Conservation (phyloP, 2,329 filamentous ascomycete species). For the Ceratocystis papillata region DNA sequence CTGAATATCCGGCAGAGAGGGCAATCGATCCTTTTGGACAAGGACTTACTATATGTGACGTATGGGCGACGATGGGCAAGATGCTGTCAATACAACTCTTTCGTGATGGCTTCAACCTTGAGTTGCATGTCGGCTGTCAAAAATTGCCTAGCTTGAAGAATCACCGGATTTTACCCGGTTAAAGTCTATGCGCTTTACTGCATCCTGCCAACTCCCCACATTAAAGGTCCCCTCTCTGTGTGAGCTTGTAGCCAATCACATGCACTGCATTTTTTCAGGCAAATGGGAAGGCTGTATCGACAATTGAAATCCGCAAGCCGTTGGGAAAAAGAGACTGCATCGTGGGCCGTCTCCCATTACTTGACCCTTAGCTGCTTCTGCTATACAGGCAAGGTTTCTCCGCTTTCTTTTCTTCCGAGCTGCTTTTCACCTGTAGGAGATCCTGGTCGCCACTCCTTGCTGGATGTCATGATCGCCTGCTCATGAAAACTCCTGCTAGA, state of each 20-base stretch:
- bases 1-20: too few species aligned
- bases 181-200: neutral
- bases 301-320: neutral
- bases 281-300: constrained; percentile 9
- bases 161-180: constrained; percentile 7
- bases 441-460: neutral
- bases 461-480: constrained; percentile 28
- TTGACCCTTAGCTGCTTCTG: neutral
- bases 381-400: neutral
- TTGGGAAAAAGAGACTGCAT: neutral
- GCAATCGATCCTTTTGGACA: neutral
- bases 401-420: neutral
- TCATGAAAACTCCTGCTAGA: constrained; percentile 51
- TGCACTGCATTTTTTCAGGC: neutral
- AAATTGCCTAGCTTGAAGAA: constrained; percentile 9
- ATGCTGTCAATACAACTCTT: neutral
- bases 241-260: constrained; percentile 10
- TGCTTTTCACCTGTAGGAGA: neutral
- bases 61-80: neutral
- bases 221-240: constrained; percentile 10
- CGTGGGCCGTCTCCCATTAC: neutral
- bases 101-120: constrained; percentile 4
- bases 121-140: neutral
- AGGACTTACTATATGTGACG: neutral
- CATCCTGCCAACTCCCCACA: neutral